phyloP scores from a whole-genome alignment of 352 stramenopile species.

The Pythium folliculosum region DNA sequence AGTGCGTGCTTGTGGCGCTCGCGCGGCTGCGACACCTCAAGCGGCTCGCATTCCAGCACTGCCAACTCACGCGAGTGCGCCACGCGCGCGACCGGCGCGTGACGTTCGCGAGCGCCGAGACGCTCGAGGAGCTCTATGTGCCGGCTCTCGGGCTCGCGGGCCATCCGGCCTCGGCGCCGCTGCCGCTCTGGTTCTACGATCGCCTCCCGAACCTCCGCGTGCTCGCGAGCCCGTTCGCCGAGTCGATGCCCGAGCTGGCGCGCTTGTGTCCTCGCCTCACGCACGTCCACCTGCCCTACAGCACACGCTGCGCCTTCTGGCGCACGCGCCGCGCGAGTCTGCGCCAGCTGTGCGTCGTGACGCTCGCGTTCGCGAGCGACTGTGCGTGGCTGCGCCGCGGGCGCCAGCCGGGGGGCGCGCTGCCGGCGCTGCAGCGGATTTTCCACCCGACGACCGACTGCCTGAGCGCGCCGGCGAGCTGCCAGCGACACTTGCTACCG shows the following conservation, averaged over 20 bases:
- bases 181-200: slow-evolving; percentile 2
- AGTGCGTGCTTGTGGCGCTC: not conserved
- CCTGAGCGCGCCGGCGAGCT: not conserved
- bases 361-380: not conserved
- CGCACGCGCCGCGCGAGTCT: not conserved
- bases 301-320: not conserved
- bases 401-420: not conserved
- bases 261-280: not conserved
- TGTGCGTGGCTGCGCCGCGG: not conserved
- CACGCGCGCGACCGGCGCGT: not conserved
- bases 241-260: not conserved
- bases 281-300: slow-evolving; percentile 6
- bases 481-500: not conserved
- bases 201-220: slow-evolving; percentile 6
- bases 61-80: not conserved
- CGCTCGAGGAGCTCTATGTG: not conserved
- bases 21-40: not conserved
- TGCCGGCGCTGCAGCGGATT: slow-evolving; percentile 3
- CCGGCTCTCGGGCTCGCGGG: not conserved
- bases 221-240: slow-evolving; percentile 10
- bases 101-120: not conserved
- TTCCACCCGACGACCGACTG: not conserved
- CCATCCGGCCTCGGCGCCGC: not conserved
- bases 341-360: not conserved
- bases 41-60: not conserved